Percentiles rank a stretch among this genome's conserved stretches.
Conservation (phyloP, 1,284 basidiomycete species). For the Ceratobasidium sp. region DNA sequence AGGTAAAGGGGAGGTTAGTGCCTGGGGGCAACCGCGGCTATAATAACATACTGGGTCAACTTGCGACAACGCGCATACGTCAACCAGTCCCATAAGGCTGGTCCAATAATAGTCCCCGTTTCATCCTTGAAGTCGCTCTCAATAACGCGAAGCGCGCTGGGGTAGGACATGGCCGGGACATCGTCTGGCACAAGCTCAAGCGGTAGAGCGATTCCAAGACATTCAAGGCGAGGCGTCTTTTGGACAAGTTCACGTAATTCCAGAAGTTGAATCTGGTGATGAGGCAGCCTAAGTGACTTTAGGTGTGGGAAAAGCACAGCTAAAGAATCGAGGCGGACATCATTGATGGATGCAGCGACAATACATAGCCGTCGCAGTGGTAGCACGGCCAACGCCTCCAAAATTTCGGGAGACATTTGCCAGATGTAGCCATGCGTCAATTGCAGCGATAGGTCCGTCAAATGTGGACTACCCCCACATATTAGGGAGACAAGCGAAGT, state of each 20-base stretch:
- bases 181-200: neutral
- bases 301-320: neutral
- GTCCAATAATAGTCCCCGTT: neutral
- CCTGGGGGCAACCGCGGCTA: neutral
- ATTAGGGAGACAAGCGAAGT: neutral
- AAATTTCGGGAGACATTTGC: neutral
- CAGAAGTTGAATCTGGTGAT: neutral
- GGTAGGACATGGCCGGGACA: neutral
- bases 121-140: neutral
- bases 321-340: neutral
- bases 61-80: neutral
- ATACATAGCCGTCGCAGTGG: neutral
- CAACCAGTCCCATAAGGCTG: neutral
- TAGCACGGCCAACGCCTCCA: neutral
- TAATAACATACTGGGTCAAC: neutral
- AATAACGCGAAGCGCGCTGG: neutral
- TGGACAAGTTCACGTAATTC: neutral
- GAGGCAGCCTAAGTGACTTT: neutral
- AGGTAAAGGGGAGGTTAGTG: neutral
- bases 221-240: neutral
- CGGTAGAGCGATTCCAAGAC: neutral
- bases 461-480: neutral
- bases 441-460: neutral
- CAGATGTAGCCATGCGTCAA: neutral
- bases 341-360: neutral